Base-by-base conservation (phyloP, 2,329 filamentous ascomycete genomes). In the Ilyonectria destructans region DNA sequence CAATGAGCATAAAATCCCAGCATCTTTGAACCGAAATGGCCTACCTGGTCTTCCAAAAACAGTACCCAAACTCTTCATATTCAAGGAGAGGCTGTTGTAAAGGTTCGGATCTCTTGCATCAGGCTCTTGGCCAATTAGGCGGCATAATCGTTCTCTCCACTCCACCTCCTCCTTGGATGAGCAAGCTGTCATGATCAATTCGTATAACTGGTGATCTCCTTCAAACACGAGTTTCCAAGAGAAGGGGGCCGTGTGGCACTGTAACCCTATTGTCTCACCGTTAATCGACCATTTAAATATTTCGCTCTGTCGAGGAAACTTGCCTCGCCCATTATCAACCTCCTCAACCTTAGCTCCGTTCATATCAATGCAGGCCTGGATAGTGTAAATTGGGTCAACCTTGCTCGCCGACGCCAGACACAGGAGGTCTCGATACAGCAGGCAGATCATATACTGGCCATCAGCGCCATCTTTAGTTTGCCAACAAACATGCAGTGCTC, bases 151-250 rank as follows among this genome's bases (percentile, higher is more conserved):
- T 17, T 84, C 85, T 69, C 91, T 91, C 96, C 96, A 99, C 74
- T 92, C 90, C 52, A 88, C 84, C 75, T 96, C 94, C 78, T 99
- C 96, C 46, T 88, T 89, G 1, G 90, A 85, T 1, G 92, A 96
- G 75, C 95, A 97, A 40, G 95, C 96, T 71, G 93, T 97, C 82
- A 97, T 86, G 46, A 98, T 90, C 17, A 97, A 82, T 80, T 98
- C 96, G 78, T 93, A 96, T 60, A 96, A 85, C 67, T 93, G 90
- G 71, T 92, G 89, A 64, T 92, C 87, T 71, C 89, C 89, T 78
- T 96, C 91, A 76, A 98, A 98, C 3, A 94, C 86, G 12, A 98
- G 77, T 79, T 98, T 99, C 96, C 95, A 98, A 1, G 95, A 96
- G 79, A 93, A 93, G 0, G 93, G 91, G 1, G 93, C 93, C 3